Evolutionary conservation across 2,329 filamentous ascomycete species (phyloP), one percentile per base, ranked within the genome.

Genomic region (Aaosphaeria pasadenensis): DNA sequence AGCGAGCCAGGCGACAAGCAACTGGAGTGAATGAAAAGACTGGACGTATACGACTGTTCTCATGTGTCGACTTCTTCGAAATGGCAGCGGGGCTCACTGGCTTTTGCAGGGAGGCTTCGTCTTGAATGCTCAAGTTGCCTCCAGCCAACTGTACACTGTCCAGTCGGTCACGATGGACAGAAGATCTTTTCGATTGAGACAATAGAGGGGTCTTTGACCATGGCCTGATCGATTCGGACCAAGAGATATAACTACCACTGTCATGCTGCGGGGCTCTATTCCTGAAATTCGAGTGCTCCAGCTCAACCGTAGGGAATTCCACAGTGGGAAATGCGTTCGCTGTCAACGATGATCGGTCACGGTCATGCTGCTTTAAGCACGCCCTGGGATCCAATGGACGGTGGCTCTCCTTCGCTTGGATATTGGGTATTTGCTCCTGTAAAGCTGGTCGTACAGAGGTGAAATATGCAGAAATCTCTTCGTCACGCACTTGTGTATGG

Each of bases 401-500:
- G 29, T 17, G 30, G 32, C 11, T 49, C 31, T 32, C 46, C 39
- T 56, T 55, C 42, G 54, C 45, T 52, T 47, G 58, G 31, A 45
- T 50, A 43, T 63, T 63, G 29, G 17, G 52, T 42, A 61, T 49
- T 43, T 51, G 55, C 35, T 67, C 60, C 40, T 49, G 56, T 43
- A 64, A 52, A 7, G 52, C 51, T 6, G 63, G 62, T 47, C 51
- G 59, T 17, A 56, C 61, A 48, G 60, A 57, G 35, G 60, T 66
- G 52, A 77, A 78, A 58, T 75, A 77, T 36, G 71, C 65, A 29
- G 74, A 77, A 38, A 77, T 72, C 42, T 75, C 71, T 33, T 70
- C 67, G 40, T 73, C 64, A 13, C 61, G 67, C n/a, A 54, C 52
- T 17, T 59, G 61, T 41, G 57, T 56, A 24, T 58, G 57, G 35